phyloP scores from a whole-genome alignment of 163 green algal genomes.

The Dunaliella salina region DNA sequence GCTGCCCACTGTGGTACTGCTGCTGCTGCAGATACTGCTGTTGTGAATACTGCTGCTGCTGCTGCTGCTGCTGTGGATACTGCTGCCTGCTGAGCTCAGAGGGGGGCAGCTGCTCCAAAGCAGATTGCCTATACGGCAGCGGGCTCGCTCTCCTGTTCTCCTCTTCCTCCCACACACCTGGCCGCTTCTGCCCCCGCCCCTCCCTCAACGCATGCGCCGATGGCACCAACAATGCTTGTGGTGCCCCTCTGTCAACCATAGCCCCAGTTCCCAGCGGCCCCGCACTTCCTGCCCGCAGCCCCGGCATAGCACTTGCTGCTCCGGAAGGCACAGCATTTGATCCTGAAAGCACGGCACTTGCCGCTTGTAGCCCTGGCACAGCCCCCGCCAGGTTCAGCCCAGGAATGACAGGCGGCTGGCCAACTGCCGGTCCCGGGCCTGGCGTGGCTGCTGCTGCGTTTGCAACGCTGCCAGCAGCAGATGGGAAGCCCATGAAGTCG shows the following conservation, averaged over 20 bases:
- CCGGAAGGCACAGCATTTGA: not conserved
- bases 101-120: too few species aligned
- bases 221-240: not conserved
- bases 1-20: not conserved
- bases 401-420: not conserved
- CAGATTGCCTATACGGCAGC: not conserved
- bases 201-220: not conserved
- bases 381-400: not conserved
- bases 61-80: not conserved
- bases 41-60: not conserved
- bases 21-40: not conserved
- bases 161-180: not conserved
- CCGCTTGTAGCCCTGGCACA: not conserved
- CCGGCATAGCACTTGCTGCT: not conserved
- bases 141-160: not conserved
- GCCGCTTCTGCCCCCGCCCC: not conserved
- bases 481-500: not conserved
- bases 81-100: not conserved
- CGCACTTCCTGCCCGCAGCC: not conserved
- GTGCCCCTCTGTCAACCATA: not conserved
- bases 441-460: not conserved
- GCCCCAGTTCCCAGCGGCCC: not conserved
- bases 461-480: not conserved
- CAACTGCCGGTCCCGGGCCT: too few species aligned
- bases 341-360: not conserved